phyloP scores from a whole-genome alignment of 257 asterid species.

The Solanum pimpinellifolium region DNA sequence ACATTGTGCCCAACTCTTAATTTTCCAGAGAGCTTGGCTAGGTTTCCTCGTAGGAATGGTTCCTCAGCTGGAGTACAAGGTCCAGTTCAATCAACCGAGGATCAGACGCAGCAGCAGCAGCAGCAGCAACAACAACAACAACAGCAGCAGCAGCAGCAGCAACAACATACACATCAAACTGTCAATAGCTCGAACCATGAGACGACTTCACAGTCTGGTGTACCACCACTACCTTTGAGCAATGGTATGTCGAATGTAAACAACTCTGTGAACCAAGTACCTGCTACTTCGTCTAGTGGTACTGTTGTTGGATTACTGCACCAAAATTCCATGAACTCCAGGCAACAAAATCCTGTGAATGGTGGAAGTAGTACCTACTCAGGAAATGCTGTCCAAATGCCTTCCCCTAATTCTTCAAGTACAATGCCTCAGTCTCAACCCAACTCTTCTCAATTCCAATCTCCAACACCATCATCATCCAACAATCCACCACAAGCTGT shows the following conservation, averaged over 20 bases:
- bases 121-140: constrained; percentile 15
- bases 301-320: constrained; percentile 46
- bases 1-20: neutral
- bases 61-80: constrained; percentile 49
- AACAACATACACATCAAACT: constrained; percentile 37
- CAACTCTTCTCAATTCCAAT: constrained; percentile 50
- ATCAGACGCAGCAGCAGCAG: constrained; percentile 27
- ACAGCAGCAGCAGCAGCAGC: constrained; percentile 15
- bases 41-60: constrained; percentile 67
- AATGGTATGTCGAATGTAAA: constrained; percentile 37
- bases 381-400: constrained; percentile 49
- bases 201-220: constrained; percentile 26
- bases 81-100: constrained; percentile 50
- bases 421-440: constrained; percentile 43
- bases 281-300: constrained; percentile 33
- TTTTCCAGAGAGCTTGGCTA: constrained; percentile 77
- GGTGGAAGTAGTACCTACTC: constrained; percentile 35
- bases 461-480: constrained; percentile 64
- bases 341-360: constrained; percentile 40
- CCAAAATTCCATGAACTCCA: constrained; percentile 70
- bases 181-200: constrained; percentile 42
- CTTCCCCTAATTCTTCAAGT: constrained; percentile 59
- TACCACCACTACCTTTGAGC: constrained; percentile 41
- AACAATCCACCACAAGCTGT: constrained; percentile 46
- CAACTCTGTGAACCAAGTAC: constrained; percentile 24